Evolutionary conservation across 176 grass and related monocot species (phyloP).

Genomic region (Ananas comosus): DNA sequence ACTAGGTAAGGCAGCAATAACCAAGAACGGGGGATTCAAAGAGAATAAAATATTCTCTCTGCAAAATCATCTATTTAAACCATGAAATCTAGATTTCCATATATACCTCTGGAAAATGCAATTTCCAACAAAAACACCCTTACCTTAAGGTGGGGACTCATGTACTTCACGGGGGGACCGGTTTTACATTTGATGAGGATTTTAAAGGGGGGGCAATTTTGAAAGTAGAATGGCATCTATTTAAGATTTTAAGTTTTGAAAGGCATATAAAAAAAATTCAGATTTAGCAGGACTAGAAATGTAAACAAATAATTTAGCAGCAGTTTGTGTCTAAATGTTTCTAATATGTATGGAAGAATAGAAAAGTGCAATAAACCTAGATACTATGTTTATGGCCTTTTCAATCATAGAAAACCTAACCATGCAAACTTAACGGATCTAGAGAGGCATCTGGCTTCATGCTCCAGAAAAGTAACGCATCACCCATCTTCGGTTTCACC

Average conservation of each 20-base stretch:
- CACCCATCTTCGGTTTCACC: conserved; percentile 81
- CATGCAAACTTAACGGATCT: conserved; percentile 85
- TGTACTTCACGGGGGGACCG: no score
- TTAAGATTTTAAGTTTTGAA: no score
- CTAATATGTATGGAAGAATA: neutral
- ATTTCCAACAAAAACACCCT: neutral
- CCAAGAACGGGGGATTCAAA: neutral
- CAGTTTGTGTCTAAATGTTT: neutral
- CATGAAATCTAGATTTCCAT: no score
- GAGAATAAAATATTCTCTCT: neutral
- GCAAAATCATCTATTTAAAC: neutral
- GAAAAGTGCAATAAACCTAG: neutral
- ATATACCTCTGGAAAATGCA: no score
- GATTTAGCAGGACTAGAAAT: no score
- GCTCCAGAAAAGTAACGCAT: conserved; percentile 90
- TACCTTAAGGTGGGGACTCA: no score
- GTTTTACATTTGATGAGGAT: no score
- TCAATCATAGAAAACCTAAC: conserved; percentile 37
- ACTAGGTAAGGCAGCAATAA: neutral
- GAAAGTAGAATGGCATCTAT: no score
- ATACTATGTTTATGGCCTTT: neutral
- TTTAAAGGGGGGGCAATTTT: no score
- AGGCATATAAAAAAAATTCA: no score
- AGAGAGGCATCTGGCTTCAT: conserved; percentile 82
- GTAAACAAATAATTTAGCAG: no score